Conservation (phyloP, 2,329 filamentous ascomycete genomes). For the Exserohilum rostratum region DNA sequence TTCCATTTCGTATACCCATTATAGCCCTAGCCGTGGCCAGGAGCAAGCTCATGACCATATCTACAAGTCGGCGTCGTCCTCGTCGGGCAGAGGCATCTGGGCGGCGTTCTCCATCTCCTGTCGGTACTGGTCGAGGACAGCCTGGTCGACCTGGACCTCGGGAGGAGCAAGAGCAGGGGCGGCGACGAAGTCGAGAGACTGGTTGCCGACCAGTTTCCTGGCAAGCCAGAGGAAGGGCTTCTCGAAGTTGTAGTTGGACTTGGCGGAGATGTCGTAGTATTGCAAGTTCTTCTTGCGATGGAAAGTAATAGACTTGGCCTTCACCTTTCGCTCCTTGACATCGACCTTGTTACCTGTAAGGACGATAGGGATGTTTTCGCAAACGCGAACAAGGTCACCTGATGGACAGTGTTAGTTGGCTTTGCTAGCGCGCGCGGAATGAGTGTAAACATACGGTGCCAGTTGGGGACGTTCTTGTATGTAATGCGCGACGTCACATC, state of each 20-base stretch:
- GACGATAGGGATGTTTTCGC: constrained; percentile 98
- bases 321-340: constrained; percentile 99
- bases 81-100: constrained; percentile 85
- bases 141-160: constrained; percentile 86
- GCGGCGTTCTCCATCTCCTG: constrained; percentile 87
- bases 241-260: constrained; percentile 99
- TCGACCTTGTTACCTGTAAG: constrained; percentile 99
- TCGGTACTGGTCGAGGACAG: constrained; percentile 79
- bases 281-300: constrained; percentile 99
- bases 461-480: constrained; percentile 99
- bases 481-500: constrained; percentile 99
- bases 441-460: constrained; percentile 80
- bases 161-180: constrained; percentile 93
- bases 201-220: constrained; percentile 96
- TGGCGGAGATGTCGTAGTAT: constrained; percentile 99
- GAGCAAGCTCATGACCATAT: constrained; percentile 38
- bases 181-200: constrained; percentile 90
- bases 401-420: constrained; percentile 21
- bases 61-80: constrained; percentile 77
- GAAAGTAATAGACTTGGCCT: constrained; percentile 99
- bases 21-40: constrained; percentile 25
- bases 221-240: constrained; percentile 99
- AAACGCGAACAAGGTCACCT: constrained; percentile 98
- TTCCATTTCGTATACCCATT: constrained; percentile 39
- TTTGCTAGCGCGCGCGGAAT: not conserved